Evolutionary conservation across 108 stramenopile genomes (phyloP).

Genomic region (Seminavis robusta): DNA sequence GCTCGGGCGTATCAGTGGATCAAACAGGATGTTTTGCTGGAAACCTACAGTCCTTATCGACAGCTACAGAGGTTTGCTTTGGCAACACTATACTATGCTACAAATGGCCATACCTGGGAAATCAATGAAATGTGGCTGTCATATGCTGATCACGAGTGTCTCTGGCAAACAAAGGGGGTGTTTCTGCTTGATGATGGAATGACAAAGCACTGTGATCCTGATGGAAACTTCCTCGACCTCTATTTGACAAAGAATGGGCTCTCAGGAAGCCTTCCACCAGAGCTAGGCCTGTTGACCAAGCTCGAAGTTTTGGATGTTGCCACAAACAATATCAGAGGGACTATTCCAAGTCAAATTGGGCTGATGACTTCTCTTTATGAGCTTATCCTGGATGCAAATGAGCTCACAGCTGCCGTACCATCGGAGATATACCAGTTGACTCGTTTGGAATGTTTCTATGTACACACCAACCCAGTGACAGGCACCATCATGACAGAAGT

Average conservation of each 20-base stretch:
- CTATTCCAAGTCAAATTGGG: conserved; percentile 47
- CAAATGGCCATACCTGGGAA: conserved; percentile 30
- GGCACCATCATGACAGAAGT: conserved; percentile 44
- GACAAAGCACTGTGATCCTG: conserved; percentile 25
- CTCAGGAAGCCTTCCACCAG: conserved; percentile 35
- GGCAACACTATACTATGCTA: conserved; percentile 44
- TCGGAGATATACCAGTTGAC: conserved; percentile 28
- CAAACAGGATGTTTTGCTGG: no score
- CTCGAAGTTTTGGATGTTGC: conserved; percentile 27
- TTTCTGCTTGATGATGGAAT: no score
- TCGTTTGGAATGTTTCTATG: conserved; percentile 40
- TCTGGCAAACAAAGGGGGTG: no score
- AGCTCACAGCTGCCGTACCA: conserved; percentile 38
- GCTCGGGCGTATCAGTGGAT: no score
- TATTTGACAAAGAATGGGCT: conserved; percentile 37
- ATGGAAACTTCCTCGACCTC: neutral
- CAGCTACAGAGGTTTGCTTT: conserved; percentile 44
- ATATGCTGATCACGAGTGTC: conserved; percentile 26
- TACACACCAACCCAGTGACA: conserved; percentile 45
- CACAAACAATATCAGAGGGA: conserved; percentile 35
- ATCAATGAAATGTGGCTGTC: conserved; percentile 32
- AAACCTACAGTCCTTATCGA: no score
- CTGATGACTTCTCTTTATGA: conserved; percentile 22
- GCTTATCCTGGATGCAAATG: conserved; percentile 32
- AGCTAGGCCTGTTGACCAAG: conserved; percentile 28